Conservation (phyloP, 2,329 filamentous ascomycete species). For the Metarhizium guizhouense region DNA sequence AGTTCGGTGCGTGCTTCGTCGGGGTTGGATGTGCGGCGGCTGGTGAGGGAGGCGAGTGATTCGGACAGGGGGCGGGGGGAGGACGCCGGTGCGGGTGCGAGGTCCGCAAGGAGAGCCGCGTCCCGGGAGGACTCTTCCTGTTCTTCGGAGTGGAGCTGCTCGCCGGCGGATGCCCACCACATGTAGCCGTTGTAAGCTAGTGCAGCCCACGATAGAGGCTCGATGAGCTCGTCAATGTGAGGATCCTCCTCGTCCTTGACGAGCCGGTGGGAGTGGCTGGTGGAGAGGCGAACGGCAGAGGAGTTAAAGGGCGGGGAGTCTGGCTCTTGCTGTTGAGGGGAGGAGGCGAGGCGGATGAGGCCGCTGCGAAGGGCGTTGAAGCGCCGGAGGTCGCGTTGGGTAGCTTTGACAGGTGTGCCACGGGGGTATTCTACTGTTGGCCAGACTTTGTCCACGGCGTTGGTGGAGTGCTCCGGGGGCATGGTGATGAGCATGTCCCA, state of each 20-base stretch:
- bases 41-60: conserved; percentile 36
- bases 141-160: conserved; percentile 54
- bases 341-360: conserved; percentile 38
- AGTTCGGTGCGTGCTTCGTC: conserved; percentile 51
- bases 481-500: conserved; percentile 88
- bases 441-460: conserved; percentile 57
- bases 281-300: conserved; percentile 17
- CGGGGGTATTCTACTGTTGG: conserved; percentile 63
- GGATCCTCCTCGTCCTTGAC: conserved; percentile 34
- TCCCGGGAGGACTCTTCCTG: conserved; percentile 49
- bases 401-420: conserved; percentile 65
- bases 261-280: conserved; percentile 15
- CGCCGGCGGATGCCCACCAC: conserved; percentile 83
- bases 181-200: conserved; percentile 77
- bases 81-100: conserved; percentile 27
- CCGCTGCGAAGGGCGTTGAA: conserved; percentile 62
- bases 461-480: conserved; percentile 51
- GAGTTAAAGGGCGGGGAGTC: conserved; percentile 19
- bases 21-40: conserved; percentile 20
- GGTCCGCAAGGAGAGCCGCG: conserved; percentile 44
- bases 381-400: conserved; percentile 79
- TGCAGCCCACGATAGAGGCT: conserved; percentile 60
- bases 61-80: conserved; percentile 27
- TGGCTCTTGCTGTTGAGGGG: conserved; percentile 15
- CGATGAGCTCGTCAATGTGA: conserved; percentile 46